phyloP scores from a whole-genome alignment of 768 basidiomycete species.

The Suillus clintonianus region DNA sequence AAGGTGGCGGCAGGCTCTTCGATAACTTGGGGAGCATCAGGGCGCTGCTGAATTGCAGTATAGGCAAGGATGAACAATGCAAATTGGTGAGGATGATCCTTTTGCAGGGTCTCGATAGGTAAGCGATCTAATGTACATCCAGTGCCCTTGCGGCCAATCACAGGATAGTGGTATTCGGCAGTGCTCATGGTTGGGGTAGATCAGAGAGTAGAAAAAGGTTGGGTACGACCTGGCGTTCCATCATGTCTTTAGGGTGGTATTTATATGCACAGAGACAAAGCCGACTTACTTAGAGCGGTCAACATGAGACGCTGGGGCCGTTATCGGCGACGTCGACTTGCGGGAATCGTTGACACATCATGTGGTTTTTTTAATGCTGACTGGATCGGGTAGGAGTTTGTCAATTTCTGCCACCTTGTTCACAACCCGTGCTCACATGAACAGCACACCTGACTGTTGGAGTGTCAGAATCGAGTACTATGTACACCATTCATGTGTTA shows the following conservation, averaged over 20 bases:
- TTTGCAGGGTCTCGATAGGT: slow-evolving; percentile 19
- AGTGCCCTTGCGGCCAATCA: slow-evolving; percentile 18
- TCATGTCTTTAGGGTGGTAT: too few relatives aligned
- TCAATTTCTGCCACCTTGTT: neutral
- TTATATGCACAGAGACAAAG: neutral
- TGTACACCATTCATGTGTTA: neutral
- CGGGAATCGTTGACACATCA: neutral
- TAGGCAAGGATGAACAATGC: slow-evolving; percentile 27
- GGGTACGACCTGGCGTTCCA: neutral
- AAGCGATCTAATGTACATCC: slow-evolving; percentile 21
- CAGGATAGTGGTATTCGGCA: slow-evolving; percentile 16
- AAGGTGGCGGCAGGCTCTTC: slow-evolving; percentile 9
- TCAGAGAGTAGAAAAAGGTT: neutral
- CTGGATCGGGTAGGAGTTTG: neutral
- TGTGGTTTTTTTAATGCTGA: neutral
- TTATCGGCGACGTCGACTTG: neutral
- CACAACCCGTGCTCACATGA: neutral
- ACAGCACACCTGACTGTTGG: neutral
- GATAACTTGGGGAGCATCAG: neutral
- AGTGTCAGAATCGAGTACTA: neutral
- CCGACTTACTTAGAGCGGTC: neutral
- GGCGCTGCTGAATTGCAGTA: slow-evolving; percentile 13
- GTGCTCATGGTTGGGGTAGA: neutral
- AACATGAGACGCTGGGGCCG: neutral
- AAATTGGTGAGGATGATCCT: slow-evolving; percentile 24